These are phyloP conservation scores for Cornus kousa DNA, from an alignment of 148 eudicot genomes.

Conservation along the genomic window DNA sequence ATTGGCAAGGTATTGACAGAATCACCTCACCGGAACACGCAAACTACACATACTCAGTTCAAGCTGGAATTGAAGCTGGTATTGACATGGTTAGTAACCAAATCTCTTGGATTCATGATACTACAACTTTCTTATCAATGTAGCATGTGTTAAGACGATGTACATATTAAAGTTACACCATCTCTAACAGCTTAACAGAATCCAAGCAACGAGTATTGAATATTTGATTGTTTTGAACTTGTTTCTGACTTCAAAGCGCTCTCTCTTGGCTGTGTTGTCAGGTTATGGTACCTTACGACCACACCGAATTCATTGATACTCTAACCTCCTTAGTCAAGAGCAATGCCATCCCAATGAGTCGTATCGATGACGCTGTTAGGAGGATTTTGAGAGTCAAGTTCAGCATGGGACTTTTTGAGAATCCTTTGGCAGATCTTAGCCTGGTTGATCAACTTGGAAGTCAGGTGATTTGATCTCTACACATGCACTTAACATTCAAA, in stretches of 20 bases:
- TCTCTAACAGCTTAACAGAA: no score
- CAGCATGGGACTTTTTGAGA: constrained; percentile 24
- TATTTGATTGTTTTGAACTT: background rate
- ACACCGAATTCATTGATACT: constrained; percentile 7
- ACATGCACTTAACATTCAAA: background rate
- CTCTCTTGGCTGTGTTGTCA: background rate
- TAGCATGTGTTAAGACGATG: no score
- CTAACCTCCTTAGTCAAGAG: constrained; percentile 19
- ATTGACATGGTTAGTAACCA: constrained; percentile 27
- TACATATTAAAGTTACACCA: no score
- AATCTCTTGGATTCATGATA: background rate
- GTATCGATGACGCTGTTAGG: constrained; percentile 12
- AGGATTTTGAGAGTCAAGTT: constrained; percentile 16
- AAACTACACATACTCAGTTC: constrained; percentile 27
- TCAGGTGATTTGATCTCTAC: constrained; percentile 9
- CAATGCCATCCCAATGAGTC: constrained; percentile 22
- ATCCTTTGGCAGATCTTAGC: constrained; percentile 24
- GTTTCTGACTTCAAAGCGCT: background rate
- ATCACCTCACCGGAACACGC: constrained; percentile 24
- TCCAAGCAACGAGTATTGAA: no score
- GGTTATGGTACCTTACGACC: constrained; percentile 15
- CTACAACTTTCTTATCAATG: no score
- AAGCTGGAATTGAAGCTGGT: constrained; percentile 22
- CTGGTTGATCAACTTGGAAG: constrained; percentile 20
- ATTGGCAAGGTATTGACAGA: constrained; percentile 28